A percentile compares a stretch with the other conserved stretches of the same genome.
These are phyloP conservation scores for Botrytis aclada DNA, from an alignment of 2,329 filamentous ascomycete genomes.

Conservation along the genomic window DNA sequence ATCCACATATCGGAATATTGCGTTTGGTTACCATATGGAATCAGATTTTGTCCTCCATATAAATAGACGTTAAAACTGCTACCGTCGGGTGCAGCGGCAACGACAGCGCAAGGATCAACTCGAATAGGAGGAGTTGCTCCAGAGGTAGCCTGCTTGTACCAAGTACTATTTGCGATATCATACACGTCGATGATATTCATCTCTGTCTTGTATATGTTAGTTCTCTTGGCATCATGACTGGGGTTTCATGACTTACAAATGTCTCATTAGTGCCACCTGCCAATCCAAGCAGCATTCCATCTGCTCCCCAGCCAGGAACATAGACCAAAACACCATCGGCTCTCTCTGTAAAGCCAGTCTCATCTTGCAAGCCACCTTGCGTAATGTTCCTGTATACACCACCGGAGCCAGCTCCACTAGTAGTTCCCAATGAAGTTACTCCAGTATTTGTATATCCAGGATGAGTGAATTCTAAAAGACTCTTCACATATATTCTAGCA, in stretches of 20 bases:
- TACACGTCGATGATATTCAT: slow-evolving; percentile 73
- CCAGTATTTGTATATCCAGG: slow-evolving; percentile 65
- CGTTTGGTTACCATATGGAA: slow-evolving; percentile 54
- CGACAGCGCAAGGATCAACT: slow-evolving; percentile 69
- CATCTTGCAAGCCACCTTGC: slow-evolving; percentile 63
- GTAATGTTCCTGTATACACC: slow-evolving; percentile 74
- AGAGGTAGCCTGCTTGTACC: slow-evolving; percentile 71
- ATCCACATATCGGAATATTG: slow-evolving; percentile 74
- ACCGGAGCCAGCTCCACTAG: slow-evolving; percentile 54
- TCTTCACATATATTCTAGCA: slow-evolving; percentile 66
- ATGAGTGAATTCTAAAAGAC: slow-evolving; percentile 72
- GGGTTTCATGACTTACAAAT: slow-evolving; percentile 50
- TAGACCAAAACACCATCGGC: slow-evolving; percentile 72
- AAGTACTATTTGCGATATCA: slow-evolving; percentile 66
- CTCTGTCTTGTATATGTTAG: slow-evolving; percentile 46
- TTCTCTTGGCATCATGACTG: background rate
- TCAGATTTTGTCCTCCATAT: slow-evolving; percentile 72
- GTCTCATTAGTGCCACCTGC: slow-evolving; percentile 68
- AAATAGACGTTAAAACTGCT: slow-evolving; percentile 76
- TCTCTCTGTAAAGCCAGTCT: slow-evolving; percentile 65
- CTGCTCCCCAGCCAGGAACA: slow-evolving; percentile 69
- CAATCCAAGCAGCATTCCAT: slow-evolving; percentile 68
- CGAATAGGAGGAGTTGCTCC: slow-evolving; percentile 61
- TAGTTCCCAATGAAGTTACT: slow-evolving; percentile 52
- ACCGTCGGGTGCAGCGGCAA: slow-evolving; percentile 67